Evolutionary conservation across 225 moss, liverwort and hornwort genomes (phyloP).

Genomic region (Ulota crispa): DNA sequence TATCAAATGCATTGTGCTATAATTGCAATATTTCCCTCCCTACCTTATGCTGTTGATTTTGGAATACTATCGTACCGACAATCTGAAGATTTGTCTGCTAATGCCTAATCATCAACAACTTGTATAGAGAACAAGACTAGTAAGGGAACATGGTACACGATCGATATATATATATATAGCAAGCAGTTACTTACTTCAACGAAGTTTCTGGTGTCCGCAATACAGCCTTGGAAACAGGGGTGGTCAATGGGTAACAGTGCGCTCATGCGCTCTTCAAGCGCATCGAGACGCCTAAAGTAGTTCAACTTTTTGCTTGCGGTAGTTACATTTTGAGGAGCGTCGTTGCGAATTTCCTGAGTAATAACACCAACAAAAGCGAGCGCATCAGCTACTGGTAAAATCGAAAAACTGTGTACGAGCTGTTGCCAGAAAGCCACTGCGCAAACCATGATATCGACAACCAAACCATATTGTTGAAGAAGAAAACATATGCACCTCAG

Average conservation of each 20-base stretch:
- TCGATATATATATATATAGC: not conserved
- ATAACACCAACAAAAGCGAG: slow-evolving; percentile 18
- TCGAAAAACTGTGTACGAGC: not conserved
- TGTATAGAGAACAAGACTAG: not conserved
- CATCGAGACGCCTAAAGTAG: slow-evolving; percentile 59
- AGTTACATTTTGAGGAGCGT: slow-evolving; percentile 53
- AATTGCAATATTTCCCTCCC: not conserved
- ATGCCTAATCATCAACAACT: not conserved
- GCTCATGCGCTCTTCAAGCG: slow-evolving; percentile 80
- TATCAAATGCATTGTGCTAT: not conserved
- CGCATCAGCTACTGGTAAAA: not conserved
- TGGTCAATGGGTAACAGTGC: slow-evolving; percentile 89
- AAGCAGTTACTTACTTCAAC: slow-evolving; percentile 54
- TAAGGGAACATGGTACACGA: not conserved
- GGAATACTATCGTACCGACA: not conserved
- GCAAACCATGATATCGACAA: slow-evolving; percentile 15
- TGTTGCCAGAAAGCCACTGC: not conserved
- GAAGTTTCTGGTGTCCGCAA: slow-evolving; percentile 62
- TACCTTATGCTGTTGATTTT: not conserved
- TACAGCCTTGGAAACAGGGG: slow-evolving; percentile 66
- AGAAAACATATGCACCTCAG: slow-evolving; percentile 47
- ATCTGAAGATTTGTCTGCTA: not conserved
- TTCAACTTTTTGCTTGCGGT: slow-evolving; percentile 58
- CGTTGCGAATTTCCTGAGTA: slow-evolving; percentile 69
- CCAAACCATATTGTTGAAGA: not conserved